A percentile compares a stretch with the other conserved stretches of the same genome.
These are phyloP conservation scores for Gossypium stocksii DNA, from an alignment of 345 rosid genomes.

Conservation along the genomic window DNA sequence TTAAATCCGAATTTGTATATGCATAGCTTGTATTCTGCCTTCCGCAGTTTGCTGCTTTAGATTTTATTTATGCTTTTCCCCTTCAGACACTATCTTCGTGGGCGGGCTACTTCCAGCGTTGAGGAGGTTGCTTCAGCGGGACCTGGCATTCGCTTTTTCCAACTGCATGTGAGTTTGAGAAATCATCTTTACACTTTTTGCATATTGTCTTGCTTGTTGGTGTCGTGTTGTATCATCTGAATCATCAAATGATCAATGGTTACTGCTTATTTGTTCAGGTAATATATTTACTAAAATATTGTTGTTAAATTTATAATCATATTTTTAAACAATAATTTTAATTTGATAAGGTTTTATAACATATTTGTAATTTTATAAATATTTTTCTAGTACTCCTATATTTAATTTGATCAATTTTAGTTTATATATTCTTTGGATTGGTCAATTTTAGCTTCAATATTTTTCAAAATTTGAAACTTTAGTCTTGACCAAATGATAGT, in stretches of 20 bases:
- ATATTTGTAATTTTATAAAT: no score
- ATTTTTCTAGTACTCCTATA: no score
- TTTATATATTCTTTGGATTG: no score
- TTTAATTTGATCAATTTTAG: no score
- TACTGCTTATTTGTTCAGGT: constrained; percentile 36
- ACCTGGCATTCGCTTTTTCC: constrained; percentile 91
- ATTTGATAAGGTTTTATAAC: no score
- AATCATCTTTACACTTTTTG: background rate
- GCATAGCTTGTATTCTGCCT: background rate
- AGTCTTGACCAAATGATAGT: no score
- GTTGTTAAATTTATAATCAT: no score
- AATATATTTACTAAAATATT: no score
- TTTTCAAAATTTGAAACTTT: no score
- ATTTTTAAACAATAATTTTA: no score
- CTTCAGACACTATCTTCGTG: constrained; percentile 82
- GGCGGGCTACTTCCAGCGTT: constrained; percentile 90
- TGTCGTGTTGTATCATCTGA: background rate
- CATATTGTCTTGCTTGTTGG: background rate
- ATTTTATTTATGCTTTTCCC: constrained; percentile 13
- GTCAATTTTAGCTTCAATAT: no score
- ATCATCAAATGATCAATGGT: background rate
- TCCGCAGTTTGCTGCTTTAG: background rate
- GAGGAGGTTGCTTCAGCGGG: constrained; percentile 97
- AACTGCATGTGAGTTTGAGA: constrained; percentile 68
- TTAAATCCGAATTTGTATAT: background rate